Conservation (phyloP, 2,329 filamentous ascomycete genomes). For the Diaporthe aspalathi region DNA sequence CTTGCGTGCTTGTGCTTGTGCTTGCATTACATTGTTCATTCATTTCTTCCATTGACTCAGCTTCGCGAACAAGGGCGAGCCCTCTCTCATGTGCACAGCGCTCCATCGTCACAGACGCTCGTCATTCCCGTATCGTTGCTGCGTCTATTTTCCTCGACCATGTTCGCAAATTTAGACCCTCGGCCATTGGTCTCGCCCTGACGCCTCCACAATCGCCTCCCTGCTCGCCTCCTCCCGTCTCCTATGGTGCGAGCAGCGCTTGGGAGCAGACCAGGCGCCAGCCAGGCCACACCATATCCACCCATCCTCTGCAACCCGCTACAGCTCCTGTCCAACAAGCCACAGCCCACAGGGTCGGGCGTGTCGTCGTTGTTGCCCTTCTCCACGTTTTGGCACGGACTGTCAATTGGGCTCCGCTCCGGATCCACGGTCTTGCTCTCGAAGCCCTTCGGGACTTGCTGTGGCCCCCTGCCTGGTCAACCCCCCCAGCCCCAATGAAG, state of each 20-base stretch:
- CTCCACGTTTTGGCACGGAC: conserved; percentile 32
- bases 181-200: conserved; percentile 24
- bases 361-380: conserved; percentile 5
- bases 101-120: neutral
- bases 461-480: conserved; percentile 24
- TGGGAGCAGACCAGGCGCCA: neutral
- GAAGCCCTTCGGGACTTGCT: conserved; percentile 29
- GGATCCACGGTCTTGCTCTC: conserved; percentile 31
- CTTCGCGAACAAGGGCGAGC: neutral
- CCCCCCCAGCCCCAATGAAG: conserved; percentile 37
- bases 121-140: conserved; percentile 6
- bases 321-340: neutral
- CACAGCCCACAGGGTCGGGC: neutral
- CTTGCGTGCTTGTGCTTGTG: neutral
- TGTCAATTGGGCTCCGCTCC: conserved; percentile 34
- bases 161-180: conserved; percentile 5
- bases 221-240: neutral
- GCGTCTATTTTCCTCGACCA: conserved; percentile 9
- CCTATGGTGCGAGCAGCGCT: neutral
- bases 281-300: neutral
- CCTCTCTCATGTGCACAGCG: neutral
- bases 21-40: no score
- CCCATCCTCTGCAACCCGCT: conserved; percentile 1
- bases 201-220: neutral
- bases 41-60: neutral